Base-by-base conservation (phyloP, 306 rosid genomes). In the Carpinus viminea region DNA sequence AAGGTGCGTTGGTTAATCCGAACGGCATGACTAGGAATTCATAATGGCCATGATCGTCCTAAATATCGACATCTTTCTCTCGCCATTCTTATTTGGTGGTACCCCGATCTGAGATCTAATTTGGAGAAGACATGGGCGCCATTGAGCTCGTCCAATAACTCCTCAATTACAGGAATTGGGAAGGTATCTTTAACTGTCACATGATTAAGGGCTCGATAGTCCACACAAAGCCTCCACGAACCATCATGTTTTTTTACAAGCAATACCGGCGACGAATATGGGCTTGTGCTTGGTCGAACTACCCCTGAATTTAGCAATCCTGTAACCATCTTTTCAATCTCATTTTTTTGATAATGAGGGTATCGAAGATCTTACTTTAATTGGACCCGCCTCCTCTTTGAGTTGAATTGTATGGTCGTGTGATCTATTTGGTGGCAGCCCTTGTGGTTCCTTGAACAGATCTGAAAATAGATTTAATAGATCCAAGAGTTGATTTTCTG, bases 21-120 rank as follows among this genome's bases (percentile, higher is more conserved):
- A 76, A 62, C 0, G 73, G 15, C 64, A 65, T 65, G 12, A 62
- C 79, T 2, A 76, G 8, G 13, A 50, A 76, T 9, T 76, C 51
- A 6, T 48, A 76, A 0, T 47, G 62, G 20, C 61, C 62, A 0
- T 76, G 20, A 17, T 64, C 0, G 20, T 31, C 4, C n/a, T 0
- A 10, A 64, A 64, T 2, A 46, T 26, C 8, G 1, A 64, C 7
- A 64, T 64, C 70, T 4, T 12, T 7, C 1, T 0, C 1, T 7
- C n/a, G 7, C 4, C 70, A 64, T 64, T 11, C n/a, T 12, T 3
- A 64, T 26, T 12, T 64, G 2, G 31, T 64, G 45, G n/a, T 64
- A 31, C 8, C 45, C 70, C 4, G 3, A 12, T 43, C 45, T 28
- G 6, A 64, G 28, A 31, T 64, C 70, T 2, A 64, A 17, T 7